Evolutionary conservation across 2,329 filamentous ascomycete species (phyloP).

Genomic region (Colletotrichum destructivum): DNA sequence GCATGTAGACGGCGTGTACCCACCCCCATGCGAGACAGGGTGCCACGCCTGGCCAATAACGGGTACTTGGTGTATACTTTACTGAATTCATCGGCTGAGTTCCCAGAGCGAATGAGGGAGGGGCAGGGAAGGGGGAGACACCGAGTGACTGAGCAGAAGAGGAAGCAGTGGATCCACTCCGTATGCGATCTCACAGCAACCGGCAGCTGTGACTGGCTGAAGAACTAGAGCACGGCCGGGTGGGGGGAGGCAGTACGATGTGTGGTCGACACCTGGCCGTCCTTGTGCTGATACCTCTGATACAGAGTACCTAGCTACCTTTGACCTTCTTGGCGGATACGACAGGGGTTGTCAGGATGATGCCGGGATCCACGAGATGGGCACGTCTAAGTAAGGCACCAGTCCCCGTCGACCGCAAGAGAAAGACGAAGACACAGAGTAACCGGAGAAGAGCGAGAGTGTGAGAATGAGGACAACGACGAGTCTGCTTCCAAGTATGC

Average conservation of each 20-base stretch:
- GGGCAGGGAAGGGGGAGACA: slow-evolving; percentile 10
- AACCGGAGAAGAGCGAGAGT: not conserved
- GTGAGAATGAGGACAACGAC: not conserved
- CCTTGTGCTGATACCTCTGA: slow-evolving; percentile 17
- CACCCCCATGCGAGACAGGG: slow-evolving; percentile 37
- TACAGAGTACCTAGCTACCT: not conserved
- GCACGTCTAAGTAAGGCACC: slow-evolving; percentile 14
- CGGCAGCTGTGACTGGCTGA: slow-evolving; percentile 37
- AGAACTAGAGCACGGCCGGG: slow-evolving; percentile 10
- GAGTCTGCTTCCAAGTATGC: not conserved
- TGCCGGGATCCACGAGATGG: slow-evolving; percentile 23
- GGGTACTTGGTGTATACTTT: slow-evolving; percentile 41
- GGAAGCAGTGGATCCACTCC: slow-evolving; percentile 34
- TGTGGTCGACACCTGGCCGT: slow-evolving; percentile 17
- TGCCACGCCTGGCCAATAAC: slow-evolving; percentile 32
- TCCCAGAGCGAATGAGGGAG: slow-evolving; percentile 27
- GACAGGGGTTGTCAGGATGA: slow-evolving; percentile 30
- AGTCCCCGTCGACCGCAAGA: slow-evolving; percentile 20
- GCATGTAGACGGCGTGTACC: slow-evolving; percentile 20
- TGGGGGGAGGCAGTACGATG: slow-evolving; percentile 24
- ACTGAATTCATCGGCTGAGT: slow-evolving; percentile 41
- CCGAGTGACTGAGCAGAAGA: slow-evolving; percentile 25
- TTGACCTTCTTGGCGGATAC: slow-evolving; percentile 26
- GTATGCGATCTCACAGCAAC: slow-evolving; percentile 36
- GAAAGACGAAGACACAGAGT: not conserved